phyloP scores from a whole-genome alignment of 352 stramenopile species.

The Aphanomyces cochlioides region DNA sequence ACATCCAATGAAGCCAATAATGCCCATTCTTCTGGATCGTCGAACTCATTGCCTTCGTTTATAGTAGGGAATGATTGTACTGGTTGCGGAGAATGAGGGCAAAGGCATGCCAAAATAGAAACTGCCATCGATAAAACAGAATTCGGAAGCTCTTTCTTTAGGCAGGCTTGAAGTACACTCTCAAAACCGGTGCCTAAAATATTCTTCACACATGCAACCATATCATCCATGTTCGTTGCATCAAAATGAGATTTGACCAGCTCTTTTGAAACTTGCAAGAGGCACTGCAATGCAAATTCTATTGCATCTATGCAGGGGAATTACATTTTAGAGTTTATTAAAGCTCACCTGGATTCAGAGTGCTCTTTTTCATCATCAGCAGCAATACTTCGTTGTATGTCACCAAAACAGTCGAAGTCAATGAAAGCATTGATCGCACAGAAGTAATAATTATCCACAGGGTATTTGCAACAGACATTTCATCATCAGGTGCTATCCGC shows the following conservation, averaged over 20 bases:
- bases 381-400: conserved; percentile 12
- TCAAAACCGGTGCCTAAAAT: conserved; percentile 21
- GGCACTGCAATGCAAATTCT: conserved; percentile 18
- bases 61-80: not conserved
- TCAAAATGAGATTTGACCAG: conserved; percentile 10
- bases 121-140: conserved; percentile 8
- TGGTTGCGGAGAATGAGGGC: not conserved
- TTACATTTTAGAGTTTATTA: not conserved
- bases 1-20: conserved; percentile 24
- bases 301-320: conserved; percentile 19
- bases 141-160: not conserved
- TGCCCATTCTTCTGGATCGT: conserved; percentile 28
- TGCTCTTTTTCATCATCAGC: conserved; percentile 1
- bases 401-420: not conserved
- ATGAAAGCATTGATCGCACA: not conserved
- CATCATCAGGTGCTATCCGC: not conserved
- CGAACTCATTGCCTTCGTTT: conserved; percentile 22
- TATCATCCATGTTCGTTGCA: not conserved
- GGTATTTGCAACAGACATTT: conserved; percentile 2
- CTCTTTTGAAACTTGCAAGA: conserved; percentile 7
- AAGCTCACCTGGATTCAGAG: not conserved
- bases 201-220: not conserved
- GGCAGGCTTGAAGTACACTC: conserved; percentile 12
- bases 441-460: conserved; percentile 20
- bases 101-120: conserved; percentile 11